Percentiles rank a stretch among this genome's conserved stretches.
phyloP scores from a whole-genome alignment of 139 green algal species.

The Coelastrella sp. region DNA sequence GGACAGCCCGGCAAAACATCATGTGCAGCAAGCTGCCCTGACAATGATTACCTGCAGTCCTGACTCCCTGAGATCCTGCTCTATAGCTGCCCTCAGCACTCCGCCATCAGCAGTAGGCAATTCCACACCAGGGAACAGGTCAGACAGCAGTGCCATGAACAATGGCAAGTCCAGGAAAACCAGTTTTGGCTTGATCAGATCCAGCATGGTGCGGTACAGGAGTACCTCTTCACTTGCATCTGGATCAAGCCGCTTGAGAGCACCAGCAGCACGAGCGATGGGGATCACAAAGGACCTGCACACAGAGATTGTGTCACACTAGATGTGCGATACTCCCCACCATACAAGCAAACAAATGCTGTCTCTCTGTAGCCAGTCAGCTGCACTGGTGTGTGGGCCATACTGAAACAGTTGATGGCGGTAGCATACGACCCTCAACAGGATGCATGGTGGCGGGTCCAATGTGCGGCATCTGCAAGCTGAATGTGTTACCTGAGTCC shows the following conservation, averaged over 20 bases:
- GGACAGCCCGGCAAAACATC: neutral
- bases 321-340: too few species aligned
- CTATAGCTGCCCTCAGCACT: slow-evolving; percentile 72
- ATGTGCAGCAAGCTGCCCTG: neutral
- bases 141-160: slow-evolving; percentile 93
- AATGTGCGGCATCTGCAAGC: neutral
- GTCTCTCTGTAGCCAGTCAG: too few species aligned
- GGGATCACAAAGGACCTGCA: slow-evolving; percentile 42
- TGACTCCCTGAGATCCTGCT: slow-evolving; percentile 74
- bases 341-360: too few species aligned
- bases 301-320: neutral
- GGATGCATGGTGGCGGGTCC: too few species aligned
- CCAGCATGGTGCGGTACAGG: slow-evolving; percentile 80
- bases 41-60: slow-evolving; percentile 78
- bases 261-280: slow-evolving; percentile 65
- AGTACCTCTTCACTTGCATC: slow-evolving; percentile 87
- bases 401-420: too few species aligned
- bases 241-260: slow-evolving; percentile 82
- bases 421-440: too few species aligned
- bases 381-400: too few species aligned
- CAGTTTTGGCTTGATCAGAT: slow-evolving; percentile 96
- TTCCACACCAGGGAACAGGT: slow-evolving; percentile 95
- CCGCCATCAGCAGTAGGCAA: slow-evolving; percentile 73
- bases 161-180: slow-evolving; percentile 88
- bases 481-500: slow-evolving; percentile 53